A percentile compares a stretch with the other conserved stretches of the same genome.
These are phyloP conservation scores for Neurospora sp. DNA, from an alignment of 495 filamentous ascomycete genomes.

Conservation along the genomic window DNA sequence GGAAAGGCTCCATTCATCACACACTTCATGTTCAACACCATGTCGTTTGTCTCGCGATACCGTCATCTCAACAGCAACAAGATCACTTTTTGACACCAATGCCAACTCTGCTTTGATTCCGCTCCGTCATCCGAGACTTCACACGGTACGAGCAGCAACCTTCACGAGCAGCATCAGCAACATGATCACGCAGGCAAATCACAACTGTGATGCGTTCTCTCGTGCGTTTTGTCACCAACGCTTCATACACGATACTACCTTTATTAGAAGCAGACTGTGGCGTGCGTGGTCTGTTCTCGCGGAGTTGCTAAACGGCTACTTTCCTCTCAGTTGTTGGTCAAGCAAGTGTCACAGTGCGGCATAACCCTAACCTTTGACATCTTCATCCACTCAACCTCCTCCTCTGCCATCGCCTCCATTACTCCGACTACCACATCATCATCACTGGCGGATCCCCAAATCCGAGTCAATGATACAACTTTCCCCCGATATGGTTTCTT, in stretches of 20 bases:
- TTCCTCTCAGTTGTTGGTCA: background rate
- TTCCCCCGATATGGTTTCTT: background rate
- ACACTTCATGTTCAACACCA: too few relatives aligned
- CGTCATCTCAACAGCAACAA: background rate
- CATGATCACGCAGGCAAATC: background rate
- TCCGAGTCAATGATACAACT: background rate
- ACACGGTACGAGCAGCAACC: background rate
- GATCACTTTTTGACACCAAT: background rate
- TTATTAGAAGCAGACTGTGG: background rate
- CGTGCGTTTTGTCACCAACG: background rate
- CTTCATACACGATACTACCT: background rate
- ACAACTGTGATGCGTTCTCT: background rate
- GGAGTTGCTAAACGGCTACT: background rate
- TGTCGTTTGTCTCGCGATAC: background rate
- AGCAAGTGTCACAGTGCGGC: background rate
- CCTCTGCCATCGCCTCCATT: background rate
- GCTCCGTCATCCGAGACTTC: background rate
- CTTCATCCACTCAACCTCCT: background rate
- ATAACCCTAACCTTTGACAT: background rate
- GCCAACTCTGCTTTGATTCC: background rate
- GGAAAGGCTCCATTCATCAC: too few relatives aligned
- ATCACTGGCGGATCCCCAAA: background rate
- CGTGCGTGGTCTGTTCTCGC: background rate
- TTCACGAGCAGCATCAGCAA: background rate
- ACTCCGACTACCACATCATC: background rate